These are phyloP conservation scores for Penicillium coffeae DNA, from an alignment of 495 filamentous ascomycete genomes.

Conservation along the genomic window DNA sequence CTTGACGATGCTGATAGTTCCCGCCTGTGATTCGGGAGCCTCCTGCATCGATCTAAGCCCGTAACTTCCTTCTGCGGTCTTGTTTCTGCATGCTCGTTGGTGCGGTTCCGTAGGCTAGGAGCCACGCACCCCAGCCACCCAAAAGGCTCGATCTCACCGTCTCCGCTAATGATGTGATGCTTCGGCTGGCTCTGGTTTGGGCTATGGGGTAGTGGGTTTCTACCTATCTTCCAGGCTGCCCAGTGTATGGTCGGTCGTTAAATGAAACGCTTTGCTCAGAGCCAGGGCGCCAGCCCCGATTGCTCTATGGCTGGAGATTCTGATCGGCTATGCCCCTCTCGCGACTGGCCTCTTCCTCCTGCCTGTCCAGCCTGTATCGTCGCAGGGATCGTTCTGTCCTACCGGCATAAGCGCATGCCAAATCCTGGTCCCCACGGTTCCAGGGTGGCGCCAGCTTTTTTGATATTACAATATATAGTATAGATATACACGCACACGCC, in stretches of 20 bases:
- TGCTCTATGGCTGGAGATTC: conserved; percentile 34
- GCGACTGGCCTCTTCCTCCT: conserved; percentile 14
- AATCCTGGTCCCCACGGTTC: conserved; percentile 7
- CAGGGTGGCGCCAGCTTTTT: conserved; percentile 17
- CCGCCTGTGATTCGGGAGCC: conserved; percentile 26
- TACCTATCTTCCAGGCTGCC: conserved; percentile 1
- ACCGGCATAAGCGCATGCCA: conserved; percentile 9
- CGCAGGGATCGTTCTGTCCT: conserved; percentile 8
- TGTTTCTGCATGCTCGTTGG: conserved; percentile 38
- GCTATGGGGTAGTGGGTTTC: conserved; percentile 8
- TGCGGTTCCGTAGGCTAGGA: conserved; percentile 19
- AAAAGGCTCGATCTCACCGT: conserved; percentile 30
- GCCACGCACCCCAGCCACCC: conserved; percentile 28
- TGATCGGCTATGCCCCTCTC: conserved; percentile 27
- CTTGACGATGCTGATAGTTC: conserved; percentile 17
- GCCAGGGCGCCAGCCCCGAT: conserved; percentile 29
- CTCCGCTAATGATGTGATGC: conserved; percentile 36
- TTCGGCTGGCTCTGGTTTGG: conserved; percentile 12
- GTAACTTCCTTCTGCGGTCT: conserved; percentile 12
- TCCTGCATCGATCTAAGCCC: conserved; percentile 25
- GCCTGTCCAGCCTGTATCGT: conserved; percentile 10
- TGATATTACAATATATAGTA: conserved; percentile 18
- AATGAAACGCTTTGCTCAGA: conserved; percentile 29
- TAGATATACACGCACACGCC: conserved; percentile 4
- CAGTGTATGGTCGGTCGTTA: conserved; percentile 26